Evolutionary conservation across 116 monocot species (phyloP).

Genomic region (Thalassia testudinum): DNA sequence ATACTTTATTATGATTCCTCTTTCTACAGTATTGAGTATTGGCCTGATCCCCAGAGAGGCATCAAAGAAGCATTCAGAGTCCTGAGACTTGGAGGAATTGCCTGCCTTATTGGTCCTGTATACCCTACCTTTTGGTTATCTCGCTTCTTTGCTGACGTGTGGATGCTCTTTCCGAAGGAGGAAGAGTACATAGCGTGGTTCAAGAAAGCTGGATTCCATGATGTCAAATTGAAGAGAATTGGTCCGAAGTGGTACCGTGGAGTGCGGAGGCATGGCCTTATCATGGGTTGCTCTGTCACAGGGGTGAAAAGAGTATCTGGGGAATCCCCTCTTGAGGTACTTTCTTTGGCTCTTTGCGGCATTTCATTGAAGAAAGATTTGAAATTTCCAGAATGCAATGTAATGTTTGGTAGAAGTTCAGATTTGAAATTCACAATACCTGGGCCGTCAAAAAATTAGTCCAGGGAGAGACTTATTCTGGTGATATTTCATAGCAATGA

Average conservation of each 20-base stretch:
- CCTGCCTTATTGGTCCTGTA: constrained; percentile 91
- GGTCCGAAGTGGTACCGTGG: constrained; percentile 98
- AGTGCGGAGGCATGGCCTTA: constrained; percentile 83
- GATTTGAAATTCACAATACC: too few species aligned
- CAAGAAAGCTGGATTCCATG: constrained; percentile 85
- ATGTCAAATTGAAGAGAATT: constrained; percentile 82
- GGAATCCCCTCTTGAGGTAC: constrained; percentile 87
- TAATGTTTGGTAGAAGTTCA: too few species aligned
- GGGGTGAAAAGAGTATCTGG: constrained; percentile 74
- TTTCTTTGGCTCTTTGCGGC: background rate
- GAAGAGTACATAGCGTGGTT: constrained; percentile 99
- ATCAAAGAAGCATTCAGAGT: constrained; percentile 93
- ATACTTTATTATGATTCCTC: too few species aligned
- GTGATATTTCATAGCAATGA: too few species aligned
- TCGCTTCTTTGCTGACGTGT: constrained; percentile 90
- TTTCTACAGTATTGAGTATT: constrained; percentile 77
- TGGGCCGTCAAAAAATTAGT: too few species aligned
- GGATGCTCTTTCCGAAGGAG: constrained; percentile 98
- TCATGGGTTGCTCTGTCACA: constrained; percentile 96
- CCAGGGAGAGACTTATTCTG: too few species aligned
- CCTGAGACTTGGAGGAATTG: constrained; percentile 66
- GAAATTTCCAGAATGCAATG: too few species aligned
- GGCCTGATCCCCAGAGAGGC: constrained; percentile 98
- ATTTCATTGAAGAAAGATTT: background rate
- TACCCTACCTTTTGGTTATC: constrained; percentile 96